Base-by-base conservation (phyloP, 345 rosid genomes). In the Aquilaria malaccensis region DNA sequence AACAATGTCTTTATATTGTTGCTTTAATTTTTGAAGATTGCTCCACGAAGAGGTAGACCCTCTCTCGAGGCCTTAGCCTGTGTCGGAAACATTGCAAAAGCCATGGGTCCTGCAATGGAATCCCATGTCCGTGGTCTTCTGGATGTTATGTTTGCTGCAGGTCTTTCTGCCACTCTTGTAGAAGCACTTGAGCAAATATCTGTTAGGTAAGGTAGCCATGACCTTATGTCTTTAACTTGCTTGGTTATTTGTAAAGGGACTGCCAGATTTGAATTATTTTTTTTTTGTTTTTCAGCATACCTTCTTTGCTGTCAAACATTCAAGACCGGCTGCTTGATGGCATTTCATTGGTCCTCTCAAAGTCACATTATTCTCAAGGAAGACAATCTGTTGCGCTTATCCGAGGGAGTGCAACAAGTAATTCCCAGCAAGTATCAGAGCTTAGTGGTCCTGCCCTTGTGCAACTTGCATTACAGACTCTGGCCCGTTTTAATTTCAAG, bases 391-490 rank as follows among this genome's bases (percentile, higher is more conserved):
- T 67, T 67, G 57, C 89, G 41, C 52, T 66, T 49, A 80, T 74
- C 71, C 89, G 96, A 60, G 88, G 89, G 60, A 75, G 65, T 77
- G 66, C 69, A 52, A 47, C 70, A n/a, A 84, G 70, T 67, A 63
- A 63, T 50, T 67, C 84, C 65, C 95, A 80, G 54, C 92, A 81
- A 73, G 74, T 79, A 55, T 78, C 87, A 41, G 97, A 91, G 68
- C 79, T 76, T 62, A 80, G 76, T 76, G 80, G 78, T 78, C 70
- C 95, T 50, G 84, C 87, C 37, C 81, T 82, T 51, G 88, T 95
- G 79, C 97, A 91, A 80, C 89, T 95, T 76, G 97, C 99, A 64
- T 74, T 95, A 82, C 95, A 85, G 82, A 88, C 99, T 60, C 88
- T 95, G 60, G 91, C 96, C 72, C 83, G 83, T 48, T 95, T 94